phyloP scores from a whole-genome alignment of 805 yeast species.

The Kuraishia hungarica region DNA sequence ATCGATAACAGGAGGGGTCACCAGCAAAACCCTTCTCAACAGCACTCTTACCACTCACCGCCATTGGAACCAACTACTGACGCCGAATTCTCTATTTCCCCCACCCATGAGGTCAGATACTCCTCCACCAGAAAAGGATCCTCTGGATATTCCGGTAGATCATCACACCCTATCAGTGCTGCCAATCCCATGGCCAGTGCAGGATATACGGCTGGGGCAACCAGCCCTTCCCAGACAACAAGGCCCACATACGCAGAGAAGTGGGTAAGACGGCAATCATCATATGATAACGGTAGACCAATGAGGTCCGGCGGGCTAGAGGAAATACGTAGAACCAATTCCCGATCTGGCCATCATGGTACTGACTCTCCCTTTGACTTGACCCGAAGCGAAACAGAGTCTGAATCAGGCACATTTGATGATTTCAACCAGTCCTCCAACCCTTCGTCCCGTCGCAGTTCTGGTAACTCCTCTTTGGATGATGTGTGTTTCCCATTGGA shows the following conservation, averaged over 20 bases:
- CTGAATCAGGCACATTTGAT: not conserved
- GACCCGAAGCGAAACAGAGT: conserved; percentile 4
- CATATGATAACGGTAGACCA: not conserved
- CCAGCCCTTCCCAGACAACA: not conserved
- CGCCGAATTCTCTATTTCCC: not conserved
- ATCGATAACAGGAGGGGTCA: not conserved
- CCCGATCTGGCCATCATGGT: not conserved
- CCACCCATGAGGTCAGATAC: conserved; percentile 1
- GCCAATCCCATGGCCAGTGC: not conserved
- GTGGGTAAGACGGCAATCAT: not conserved
- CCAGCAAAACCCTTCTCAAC: conserved; percentile 5
- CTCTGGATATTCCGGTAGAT: conserved; percentile 15
- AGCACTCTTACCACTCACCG: not conserved
- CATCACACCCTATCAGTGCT: conserved; percentile 8
- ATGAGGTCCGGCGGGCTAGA: not conserved
- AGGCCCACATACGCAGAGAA: not conserved
- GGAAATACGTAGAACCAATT: not conserved
- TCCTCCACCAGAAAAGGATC: not conserved
- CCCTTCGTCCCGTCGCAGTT: conserved; percentile 53
- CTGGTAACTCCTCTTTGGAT: conserved; percentile 68
- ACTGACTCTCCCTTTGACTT: not conserved
- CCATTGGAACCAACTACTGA: not conserved
- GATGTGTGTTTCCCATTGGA: conserved; percentile 91
- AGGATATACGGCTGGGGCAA: not conserved
- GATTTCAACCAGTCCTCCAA: conserved; percentile 28